Base-by-base conservation (phyloP, 164 flowering plant genomes). In the Stephania cephalantha region DNA sequence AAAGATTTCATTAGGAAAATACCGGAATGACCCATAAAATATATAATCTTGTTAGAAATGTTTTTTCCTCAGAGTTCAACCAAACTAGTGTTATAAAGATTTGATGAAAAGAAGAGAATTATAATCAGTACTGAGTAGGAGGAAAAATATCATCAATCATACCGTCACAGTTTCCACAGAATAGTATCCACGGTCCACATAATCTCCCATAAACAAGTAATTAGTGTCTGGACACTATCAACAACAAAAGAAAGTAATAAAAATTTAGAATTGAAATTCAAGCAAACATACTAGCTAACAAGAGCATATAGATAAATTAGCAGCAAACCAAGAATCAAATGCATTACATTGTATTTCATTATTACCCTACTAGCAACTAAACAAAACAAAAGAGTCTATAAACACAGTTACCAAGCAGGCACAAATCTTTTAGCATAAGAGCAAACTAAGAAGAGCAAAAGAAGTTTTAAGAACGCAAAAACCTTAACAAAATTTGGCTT, bases 151-250 rank as follows among this genome's bases (percentile, higher is more conserved):
- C 66, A n/a, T 6, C 66, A 61, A 61, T 2, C 94, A 84, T 81
- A 94, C 98, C 69, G 95, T 89, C 20, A 90, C 97, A 77, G 98
- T 92, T 84, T 91, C 98, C 81, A 94, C 97, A 69, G 98, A 94
- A 80, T 92, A 92, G 76, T 91, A 92, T 9, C 98, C 98, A 79
- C 98, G 97, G 64, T 94, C 98, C 55, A 93, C 98, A 84, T 94
- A 94, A 79, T 94, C 98, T 79, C 98, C 98, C 98, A 94, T 94
- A 82, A 94, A 94, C 75, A 94, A 83, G 83, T 92, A 94, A 82
- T 94, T 94, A 72, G 96, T 92, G 82, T 94, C 97, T 77, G 98
- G 98, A 81, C 98, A 94, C 98, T 94, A 82, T 73, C 70, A 75
- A 53, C 7, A 73, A 75, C 63, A 45, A 52, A 74, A 9, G 61